Base-by-base conservation (phyloP, 2,329 filamentous ascomycete genomes). In the Nigrospora oryzae region DNA sequence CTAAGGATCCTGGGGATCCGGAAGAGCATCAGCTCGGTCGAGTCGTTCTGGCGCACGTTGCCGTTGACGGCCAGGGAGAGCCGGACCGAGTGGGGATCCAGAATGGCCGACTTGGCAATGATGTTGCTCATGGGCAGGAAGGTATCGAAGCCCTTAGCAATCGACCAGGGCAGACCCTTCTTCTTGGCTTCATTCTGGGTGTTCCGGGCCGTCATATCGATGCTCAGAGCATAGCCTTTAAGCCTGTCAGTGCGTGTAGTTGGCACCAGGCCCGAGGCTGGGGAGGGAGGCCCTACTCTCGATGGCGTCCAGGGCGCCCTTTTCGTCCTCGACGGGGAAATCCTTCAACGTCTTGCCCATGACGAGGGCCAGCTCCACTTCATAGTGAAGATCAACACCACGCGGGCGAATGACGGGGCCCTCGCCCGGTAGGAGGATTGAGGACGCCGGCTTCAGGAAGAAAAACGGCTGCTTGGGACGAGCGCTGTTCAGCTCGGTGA, bases 151-250 rank as follows among this genome's bases (percentile, higher is more conserved):
- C 93, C 93, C 73, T 98, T 98, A 55, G 88, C 85, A 53, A 96
- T 96, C 58, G 83, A 82, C 93, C 93, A 98, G 8, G 93, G 93
- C 14, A 97, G 81, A 33, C 93, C 89, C 74, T 93, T 95, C 69
- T 86, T 89, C 79, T 97, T 98, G 53, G 91, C 91, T 70, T 96
- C 89, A 56, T 95, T 87, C 69, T 98, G 93, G 7, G 88, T 80
- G 66, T 97, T 97, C 53, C 93, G 86, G 1, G 86, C 93, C 11
- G 93, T 98, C 88, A 98, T 94, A 68, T 98, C 93, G 58, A 98
- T 96, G 55, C 86, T 83, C 39, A 97, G 75, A 53, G 91, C 79
- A 66, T 97, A 98, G 58, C 81, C 87, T 89, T 48, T 46, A 17
- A 46, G 39, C 32, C 41, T 19, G 48, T 52, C 38, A 51, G 44